Base-by-base conservation (phyloP, 108 stramenopile species). In the Chaetoceros muelleri region DNA sequence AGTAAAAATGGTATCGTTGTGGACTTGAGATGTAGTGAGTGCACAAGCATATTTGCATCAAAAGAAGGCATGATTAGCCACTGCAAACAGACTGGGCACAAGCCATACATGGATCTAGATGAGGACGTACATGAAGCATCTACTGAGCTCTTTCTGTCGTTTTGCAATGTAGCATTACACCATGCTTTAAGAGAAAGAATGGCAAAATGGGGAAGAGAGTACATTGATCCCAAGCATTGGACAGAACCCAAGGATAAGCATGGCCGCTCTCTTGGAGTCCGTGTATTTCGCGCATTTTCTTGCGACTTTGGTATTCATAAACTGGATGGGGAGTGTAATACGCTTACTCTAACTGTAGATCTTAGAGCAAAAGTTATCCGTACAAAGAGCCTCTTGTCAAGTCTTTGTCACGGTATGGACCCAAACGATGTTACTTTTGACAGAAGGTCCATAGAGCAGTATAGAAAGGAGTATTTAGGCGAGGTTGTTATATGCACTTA, bases 281-380 rank as follows among this genome's bases (percentile, higher is more conserved):
- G 52, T 2, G 71, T 82, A 24, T 82, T 73, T 60, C 55, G 66
- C 48, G 81, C 81, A 19, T 78, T 51, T 56, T 53, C 53, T 1
- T 73, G 72, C 57, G 57, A 75, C 53, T 82, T 82, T 44, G 68
- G 68, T 22, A 21, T 78, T 19, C 40, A 75, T 0, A 62, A 66
- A 44, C n/a, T n/a, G n/a, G 65, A 63, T 24, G 44, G 46, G 16
- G 49, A 10, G 5, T 13, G 44, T 16, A 47, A 63, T 18, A 51
- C 47, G 1, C 65, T 82, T 0, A 55, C 64, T n/a, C 55, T 82
- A 10, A 82, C 81, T 3, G 69, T 78, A 2, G 81, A 78, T 53
- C 66, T 82, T 7, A 63, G 77, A 13, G 81, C 81, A 27, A 82
- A 82, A 51, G 45, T 82, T 28, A 57, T 76, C 10, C 67, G 81